These are phyloP conservation scores for Tilletia indica DNA, from an alignment of 1,284 basidiomycete species.

Conservation along the genomic window DNA sequence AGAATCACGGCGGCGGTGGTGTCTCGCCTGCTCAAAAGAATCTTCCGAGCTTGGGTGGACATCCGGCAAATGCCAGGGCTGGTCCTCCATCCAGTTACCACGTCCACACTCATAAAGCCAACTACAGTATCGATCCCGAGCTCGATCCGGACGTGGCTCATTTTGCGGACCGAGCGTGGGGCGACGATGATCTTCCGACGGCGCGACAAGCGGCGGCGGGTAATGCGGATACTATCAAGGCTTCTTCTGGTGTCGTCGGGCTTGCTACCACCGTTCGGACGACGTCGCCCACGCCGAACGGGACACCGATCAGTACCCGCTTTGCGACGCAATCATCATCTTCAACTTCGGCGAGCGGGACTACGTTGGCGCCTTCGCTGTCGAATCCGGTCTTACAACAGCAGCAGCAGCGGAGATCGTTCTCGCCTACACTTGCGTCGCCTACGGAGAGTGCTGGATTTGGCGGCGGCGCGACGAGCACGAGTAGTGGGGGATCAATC, in stretches of 20 bases:
- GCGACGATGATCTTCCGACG: not conserved
- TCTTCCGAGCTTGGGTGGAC: too few species aligned
- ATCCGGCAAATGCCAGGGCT: too few species aligned
- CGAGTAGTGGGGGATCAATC: not conserved
- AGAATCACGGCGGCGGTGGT: not conserved
- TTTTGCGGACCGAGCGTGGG: conserved; percentile 14
- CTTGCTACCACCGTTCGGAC: not conserved
- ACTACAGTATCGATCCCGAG: conserved; percentile 9
- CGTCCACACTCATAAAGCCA: not conserved
- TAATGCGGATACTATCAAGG: not conserved
- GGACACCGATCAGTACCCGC: not conserved
- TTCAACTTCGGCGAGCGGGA: not conserved
- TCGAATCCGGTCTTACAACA: not conserved
- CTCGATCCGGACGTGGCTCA: conserved; percentile 8
- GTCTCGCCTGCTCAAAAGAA: too few species aligned
- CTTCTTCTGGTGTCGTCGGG: not conserved
- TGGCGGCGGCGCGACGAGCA: not conserved
- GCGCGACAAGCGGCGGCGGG: not conserved
- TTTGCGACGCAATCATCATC: not conserved
- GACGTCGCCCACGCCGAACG: not conserved
- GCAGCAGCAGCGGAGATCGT: not conserved
- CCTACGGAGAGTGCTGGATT: not conserved
- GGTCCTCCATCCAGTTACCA: not conserved
- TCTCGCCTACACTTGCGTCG: not conserved
- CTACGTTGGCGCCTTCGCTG: not conserved